phyloP scores from a whole-genome alignment of 2,329 filamentous ascomycete genomes.

The Neonectria punicea region DNA sequence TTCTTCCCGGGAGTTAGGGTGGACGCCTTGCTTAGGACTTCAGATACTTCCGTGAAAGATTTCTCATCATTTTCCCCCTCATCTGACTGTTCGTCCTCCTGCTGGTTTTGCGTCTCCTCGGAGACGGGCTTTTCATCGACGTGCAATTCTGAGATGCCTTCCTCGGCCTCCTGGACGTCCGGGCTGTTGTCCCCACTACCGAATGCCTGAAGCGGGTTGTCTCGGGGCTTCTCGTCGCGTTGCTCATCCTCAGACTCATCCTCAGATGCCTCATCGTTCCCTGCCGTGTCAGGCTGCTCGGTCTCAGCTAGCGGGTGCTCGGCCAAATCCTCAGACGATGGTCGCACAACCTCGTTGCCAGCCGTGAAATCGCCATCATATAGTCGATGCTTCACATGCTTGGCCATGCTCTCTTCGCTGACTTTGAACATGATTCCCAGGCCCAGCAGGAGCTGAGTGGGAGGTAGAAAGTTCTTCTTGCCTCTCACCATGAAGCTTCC shows the following conservation, averaged over 20 bases:
- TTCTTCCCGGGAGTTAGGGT: conserved; percentile 51
- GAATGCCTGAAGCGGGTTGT: conserved; percentile 51
- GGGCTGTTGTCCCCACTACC: conserved; percentile 41
- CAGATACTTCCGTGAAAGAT: conserved; percentile 28
- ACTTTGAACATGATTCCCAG: conserved; percentile 90
- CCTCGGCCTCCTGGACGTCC: conserved; percentile 40
- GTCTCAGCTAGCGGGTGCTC: conserved; percentile 37
- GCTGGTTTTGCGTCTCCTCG: conserved; percentile 40
- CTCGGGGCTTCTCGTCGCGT: conserved; percentile 44
- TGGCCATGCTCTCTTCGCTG: conserved; percentile 85
- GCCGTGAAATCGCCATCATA: conserved; percentile 40
- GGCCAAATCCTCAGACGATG: conserved; percentile 39
- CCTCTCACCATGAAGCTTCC: conserved; percentile 86
- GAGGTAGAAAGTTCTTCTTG: conserved; percentile 91
- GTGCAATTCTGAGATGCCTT: conserved; percentile 39
- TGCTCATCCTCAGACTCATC: conserved; percentile 48
- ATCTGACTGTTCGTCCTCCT: conserved; percentile 33
- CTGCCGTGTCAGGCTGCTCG: conserved; percentile 35
- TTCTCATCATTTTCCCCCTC: conserved; percentile 43
- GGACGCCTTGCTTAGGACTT: conserved; percentile 30
- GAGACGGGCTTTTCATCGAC: conserved; percentile 32
- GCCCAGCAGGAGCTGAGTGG: conserved; percentile 86
- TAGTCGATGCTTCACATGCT: conserved; percentile 76
- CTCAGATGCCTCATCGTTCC: conserved; percentile 47
- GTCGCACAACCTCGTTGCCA: conserved; percentile 35